Conservation (phyloP, 2,329 filamentous ascomycete species). For the Nothophoma quercina region DNA sequence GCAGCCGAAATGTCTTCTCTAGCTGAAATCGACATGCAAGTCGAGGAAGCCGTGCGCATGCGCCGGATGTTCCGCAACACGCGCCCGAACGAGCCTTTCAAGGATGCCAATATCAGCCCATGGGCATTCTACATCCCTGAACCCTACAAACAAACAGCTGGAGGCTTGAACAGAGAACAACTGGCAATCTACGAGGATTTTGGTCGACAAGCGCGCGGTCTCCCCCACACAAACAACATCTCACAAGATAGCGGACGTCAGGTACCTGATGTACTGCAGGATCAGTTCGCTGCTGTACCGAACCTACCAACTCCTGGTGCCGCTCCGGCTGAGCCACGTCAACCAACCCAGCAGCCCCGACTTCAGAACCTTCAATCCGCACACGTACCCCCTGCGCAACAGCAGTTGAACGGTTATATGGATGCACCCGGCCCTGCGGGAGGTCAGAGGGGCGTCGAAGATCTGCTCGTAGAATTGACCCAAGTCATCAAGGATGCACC, state of each 20-base stretch:
- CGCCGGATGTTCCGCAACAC: conserved; percentile 78
- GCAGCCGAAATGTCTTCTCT: conserved; percentile 93
- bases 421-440: conserved; percentile 51
- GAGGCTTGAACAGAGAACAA: conserved; percentile 87
- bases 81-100: conserved; percentile 83
- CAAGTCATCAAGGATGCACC: conserved; percentile 63
- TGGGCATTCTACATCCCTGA: conserved; percentile 95
- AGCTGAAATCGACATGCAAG: conserved; percentile 93
- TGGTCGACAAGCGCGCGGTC: conserved; percentile 79
- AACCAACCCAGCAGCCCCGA: conserved; percentile 59
- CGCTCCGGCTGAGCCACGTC: conserved; percentile 66
- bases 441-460: conserved; percentile 59
- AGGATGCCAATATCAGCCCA: conserved; percentile 80
- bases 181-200: conserved; percentile 98
- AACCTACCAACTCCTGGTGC: conserved; percentile 70
- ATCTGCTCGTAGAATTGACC: conserved; percentile 64
- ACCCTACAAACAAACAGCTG: conserved; percentile 85
- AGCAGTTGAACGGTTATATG: conserved; percentile 68
- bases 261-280: conserved; percentile 68
- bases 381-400: conserved; percentile 50
- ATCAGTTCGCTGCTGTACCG: conserved; percentile 66
- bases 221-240: conserved; percentile 62
- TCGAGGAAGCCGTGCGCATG: conserved; percentile 79
- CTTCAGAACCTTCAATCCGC: conserved; percentile 47
- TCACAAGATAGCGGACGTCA: conserved; percentile 68